Evolutionary conservation across 2,329 filamentous ascomycete species (phyloP).

Genomic region (Alternaria arborescens): DNA sequence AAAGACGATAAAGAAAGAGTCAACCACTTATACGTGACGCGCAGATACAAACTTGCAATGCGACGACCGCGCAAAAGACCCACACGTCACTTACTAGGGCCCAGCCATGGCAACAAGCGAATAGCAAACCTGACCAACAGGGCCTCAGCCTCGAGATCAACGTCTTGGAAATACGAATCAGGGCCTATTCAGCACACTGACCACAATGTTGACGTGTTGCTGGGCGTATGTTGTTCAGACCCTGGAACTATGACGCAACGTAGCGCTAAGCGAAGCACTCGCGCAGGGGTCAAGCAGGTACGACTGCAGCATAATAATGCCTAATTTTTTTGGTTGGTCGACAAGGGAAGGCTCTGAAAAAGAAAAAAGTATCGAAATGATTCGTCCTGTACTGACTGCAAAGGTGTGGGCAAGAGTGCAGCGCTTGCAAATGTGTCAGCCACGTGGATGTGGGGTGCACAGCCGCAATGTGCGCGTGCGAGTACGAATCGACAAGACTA

Average conservation of each 20-base stretch:
- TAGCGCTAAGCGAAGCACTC: slow-evolving; percentile 17
- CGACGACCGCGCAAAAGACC: slow-evolving; percentile 5
- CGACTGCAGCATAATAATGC: slow-evolving; percentile 5
- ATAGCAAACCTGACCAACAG: slow-evolving; percentile 21
- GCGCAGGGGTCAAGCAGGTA: slow-evolving; percentile 28
- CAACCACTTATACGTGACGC: slow-evolving; percentile 16
- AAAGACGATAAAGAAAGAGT: slow-evolving; percentile 2
- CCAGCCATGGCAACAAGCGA: slow-evolving; percentile 20
- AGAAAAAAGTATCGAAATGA: slow-evolving; percentile 3
- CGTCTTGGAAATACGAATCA: slow-evolving; percentile 6
- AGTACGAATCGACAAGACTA: slow-evolving; percentile 1
- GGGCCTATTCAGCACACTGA: slow-evolving; percentile 23
- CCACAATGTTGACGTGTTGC: slow-evolving; percentile 33
- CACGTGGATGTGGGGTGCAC: slow-evolving; percentile 9
- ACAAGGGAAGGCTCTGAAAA: background rate
- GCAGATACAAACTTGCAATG: slow-evolving; percentile 8
- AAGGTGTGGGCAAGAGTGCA: slow-evolving; percentile 6
- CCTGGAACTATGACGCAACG: slow-evolving; percentile 27
- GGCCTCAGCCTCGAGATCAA: slow-evolving; percentile 33
- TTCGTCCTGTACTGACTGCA: background rate
- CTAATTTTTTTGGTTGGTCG: slow-evolving; percentile 1
- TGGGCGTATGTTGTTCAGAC: slow-evolving; percentile 17
- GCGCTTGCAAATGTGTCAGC: slow-evolving; percentile 6
- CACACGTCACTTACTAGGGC: slow-evolving; percentile 17
- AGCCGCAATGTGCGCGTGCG: slow-evolving; percentile 12